Evolutionary conservation across 768 basidiomycete species (phyloP).

Genomic region (Pholiota microspora): DNA sequence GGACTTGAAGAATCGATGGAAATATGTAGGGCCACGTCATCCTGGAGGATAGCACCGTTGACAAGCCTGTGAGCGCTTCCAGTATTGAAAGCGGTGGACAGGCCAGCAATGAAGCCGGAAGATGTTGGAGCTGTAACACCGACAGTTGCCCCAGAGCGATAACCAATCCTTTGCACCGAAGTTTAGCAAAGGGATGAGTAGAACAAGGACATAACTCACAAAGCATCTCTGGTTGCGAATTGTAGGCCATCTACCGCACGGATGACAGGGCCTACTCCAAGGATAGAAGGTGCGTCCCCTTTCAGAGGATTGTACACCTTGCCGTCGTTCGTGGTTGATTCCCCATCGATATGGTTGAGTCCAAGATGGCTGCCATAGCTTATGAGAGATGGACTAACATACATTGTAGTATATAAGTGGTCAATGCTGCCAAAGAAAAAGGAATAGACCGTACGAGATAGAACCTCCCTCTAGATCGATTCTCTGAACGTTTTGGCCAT

Average conservation of each 20-base stretch:
- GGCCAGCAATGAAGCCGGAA: slow-evolving; percentile 49
- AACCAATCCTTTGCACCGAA: slow-evolving; percentile 48
- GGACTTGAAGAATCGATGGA: slow-evolving; percentile 39
- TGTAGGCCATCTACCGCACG: slow-evolving; percentile 73
- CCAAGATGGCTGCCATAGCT: slow-evolving; percentile 63
- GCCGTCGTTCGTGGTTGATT: slow-evolving; percentile 62
- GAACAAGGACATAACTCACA: slow-evolving; percentile 22
- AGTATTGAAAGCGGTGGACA: slow-evolving; percentile 58
- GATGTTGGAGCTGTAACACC: slow-evolving; percentile 56
- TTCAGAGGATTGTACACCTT: slow-evolving; percentile 44
- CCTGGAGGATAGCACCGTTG: slow-evolving; percentile 56
- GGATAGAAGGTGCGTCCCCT: slow-evolving; percentile 36
- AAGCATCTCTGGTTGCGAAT: slow-evolving; percentile 59
- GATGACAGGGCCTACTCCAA: slow-evolving; percentile 40
- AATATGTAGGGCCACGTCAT: slow-evolving; percentile 61
- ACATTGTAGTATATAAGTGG: background rate
- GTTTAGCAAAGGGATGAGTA: background rate
- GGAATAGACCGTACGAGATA: slow-evolving; percentile 48
- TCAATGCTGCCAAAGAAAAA: slow-evolving; percentile 12
- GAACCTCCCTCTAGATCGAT: slow-evolving; percentile 69
- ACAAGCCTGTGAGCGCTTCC: slow-evolving; percentile 55
- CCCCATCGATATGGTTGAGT: slow-evolving; percentile 60
- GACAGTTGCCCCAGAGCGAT: slow-evolving; percentile 60
- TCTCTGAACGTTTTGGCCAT: slow-evolving; percentile 23
- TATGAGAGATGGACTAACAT: slow-evolving; percentile 54